Evolutionary conservation across 208 protist species (phyloP).

Genomic region (Leishmania aethiopica): DNA sequence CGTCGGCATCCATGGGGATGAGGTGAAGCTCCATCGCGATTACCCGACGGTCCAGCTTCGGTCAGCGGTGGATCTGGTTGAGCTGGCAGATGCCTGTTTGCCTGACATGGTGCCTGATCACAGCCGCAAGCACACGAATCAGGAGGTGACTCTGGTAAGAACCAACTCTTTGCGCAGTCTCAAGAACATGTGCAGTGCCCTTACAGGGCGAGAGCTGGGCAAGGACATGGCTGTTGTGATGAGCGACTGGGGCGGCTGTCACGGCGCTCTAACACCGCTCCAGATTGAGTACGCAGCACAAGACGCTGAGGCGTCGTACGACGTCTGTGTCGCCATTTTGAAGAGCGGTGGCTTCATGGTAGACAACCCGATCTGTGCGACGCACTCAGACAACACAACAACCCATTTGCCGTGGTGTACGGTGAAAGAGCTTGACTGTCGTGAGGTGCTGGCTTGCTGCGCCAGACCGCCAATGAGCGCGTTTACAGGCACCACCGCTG

Average conservation of each 20-base stretch:
- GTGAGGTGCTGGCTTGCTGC: constrained; percentile 29
- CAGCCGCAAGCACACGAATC: neutral
- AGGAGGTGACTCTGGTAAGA: constrained; percentile 1
- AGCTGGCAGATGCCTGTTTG: constrained; percentile 33
- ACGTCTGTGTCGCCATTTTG: constrained; percentile 45
- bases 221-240: constrained; percentile 54
- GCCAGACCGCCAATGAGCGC: neutral
- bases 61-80: constrained; percentile 48
- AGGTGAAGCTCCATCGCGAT: constrained; percentile 53
- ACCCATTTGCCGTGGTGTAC: constrained; percentile 10
- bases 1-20: constrained; percentile 60
- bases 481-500: neutral
- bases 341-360: constrained; percentile 19
- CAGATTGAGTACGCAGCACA: constrained; percentile 62
- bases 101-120: constrained; percentile 14
- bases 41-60: constrained; percentile 31
- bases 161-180: constrained; percentile 38
- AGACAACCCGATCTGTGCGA: neutral
- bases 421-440: constrained; percentile 14
- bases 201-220: constrained; percentile 33
- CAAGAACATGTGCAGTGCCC: constrained; percentile 44
- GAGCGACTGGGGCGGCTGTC: constrained; percentile 60
- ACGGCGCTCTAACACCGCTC: constrained; percentile 49
- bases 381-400: neutral
- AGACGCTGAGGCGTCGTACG: constrained; percentile 65